These are phyloP conservation scores for Pneumocystis sp. DNA, from an alignment of 1,139 yeast genomes.

Conservation along the genomic window DNA sequence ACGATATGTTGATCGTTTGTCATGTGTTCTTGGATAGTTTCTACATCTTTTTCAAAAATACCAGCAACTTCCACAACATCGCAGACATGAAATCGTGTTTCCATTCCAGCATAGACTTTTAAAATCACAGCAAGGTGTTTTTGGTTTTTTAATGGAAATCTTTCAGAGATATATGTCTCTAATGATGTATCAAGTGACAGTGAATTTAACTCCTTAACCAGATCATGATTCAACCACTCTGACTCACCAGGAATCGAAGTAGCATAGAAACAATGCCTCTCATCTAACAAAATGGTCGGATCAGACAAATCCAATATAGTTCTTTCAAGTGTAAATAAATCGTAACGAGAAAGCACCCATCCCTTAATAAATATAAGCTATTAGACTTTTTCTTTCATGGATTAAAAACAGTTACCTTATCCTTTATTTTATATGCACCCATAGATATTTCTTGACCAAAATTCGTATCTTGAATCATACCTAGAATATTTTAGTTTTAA, in stretches of 20 bases:
- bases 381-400: neutral
- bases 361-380: neutral
- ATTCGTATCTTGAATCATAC: constrained; percentile 6
- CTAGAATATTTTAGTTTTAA: neutral
- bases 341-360: neutral
- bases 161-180: neutral
- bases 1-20: neutral
- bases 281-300: constrained; percentile 1
- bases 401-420: neutral
- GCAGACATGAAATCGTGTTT: constrained; percentile 4
- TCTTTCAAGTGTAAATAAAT: neutral
- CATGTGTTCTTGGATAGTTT: neutral
- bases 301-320: neutral
- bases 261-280: constrained; percentile 1
- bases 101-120: constrained; percentile 5
- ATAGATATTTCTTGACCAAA: constrained; percentile 6
- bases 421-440: constrained; percentile 2
- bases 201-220: neutral
- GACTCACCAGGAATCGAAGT: constrained; percentile 4
- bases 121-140: constrained; percentile 1
- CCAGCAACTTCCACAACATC: constrained; percentile 3
- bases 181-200: neutral
- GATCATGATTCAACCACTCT: neutral
- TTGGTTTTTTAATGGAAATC: neutral
- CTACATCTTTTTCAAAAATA: constrained; percentile 1